Evolutionary conservation across 176 grass and related monocot genomes (phyloP), one percentile per base, ranked within the genome.

Genomic region (Panicum miliaceum): DNA sequence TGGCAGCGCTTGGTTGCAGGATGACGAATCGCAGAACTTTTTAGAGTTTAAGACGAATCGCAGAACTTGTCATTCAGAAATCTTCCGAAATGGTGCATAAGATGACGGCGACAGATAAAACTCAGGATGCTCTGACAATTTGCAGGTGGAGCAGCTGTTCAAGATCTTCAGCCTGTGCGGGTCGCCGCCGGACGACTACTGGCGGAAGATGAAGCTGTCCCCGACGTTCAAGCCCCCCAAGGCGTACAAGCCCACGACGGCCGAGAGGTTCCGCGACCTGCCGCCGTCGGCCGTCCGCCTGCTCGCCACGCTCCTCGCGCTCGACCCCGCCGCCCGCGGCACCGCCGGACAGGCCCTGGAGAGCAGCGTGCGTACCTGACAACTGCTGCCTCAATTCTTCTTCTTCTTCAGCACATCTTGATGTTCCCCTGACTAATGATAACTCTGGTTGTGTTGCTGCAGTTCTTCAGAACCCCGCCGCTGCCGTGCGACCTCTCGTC

Each of bases 121-220:
- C 10, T 4, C 5, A n/a, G n/a, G 29, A 1, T 12, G 29, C 51
- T 56, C 23, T 2, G 3, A 37, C 23, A 2, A 3, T 34, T 22
- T 52, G 0, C 73, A 91, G 90, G 62, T 91, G 32, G 92, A 91
- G 62, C 92, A 94, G 81, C 86, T 94, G 35, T 60, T 79, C 9
- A 91, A 69, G 75, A 89, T 94, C 72, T 87, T 91, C 88, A 76
- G 16, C 51, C 73, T 94, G 29, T 91, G 87, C 65, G 92, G 92
- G 23, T 87, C 92, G 12, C 92, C 92, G 69, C 78, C 92, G 6
- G 89, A 87, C 47, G 87, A 94, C 10, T 94, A 89, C 86, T 91
- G 87, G 89, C 15, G 80, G 57, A 94, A 82, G 69, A 43, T 82
- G 50, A 91, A 87, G 81, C 48, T 89, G 16, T 52, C 84, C 4